Evolutionary conservation across 1,139 yeast species (phyloP), one percentile per base, ranked within the genome.

Genomic region (Scheffersomyces quercinus): DNA sequence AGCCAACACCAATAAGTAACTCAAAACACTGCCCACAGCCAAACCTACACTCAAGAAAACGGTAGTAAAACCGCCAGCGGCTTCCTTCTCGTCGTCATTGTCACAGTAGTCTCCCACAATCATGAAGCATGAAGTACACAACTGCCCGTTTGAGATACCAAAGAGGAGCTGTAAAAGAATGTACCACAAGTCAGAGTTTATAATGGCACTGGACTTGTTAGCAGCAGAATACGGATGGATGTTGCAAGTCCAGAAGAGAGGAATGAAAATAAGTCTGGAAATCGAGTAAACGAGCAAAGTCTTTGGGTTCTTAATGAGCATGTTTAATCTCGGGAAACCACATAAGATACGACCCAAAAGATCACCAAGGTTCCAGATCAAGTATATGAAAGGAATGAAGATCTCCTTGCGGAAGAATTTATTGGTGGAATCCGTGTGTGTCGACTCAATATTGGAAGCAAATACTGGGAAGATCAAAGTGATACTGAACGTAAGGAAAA

Each of bases 11-110:
- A 88, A 74, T 1, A 81, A 58, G 58, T 88, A 88, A 56, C 96
- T 85, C 41, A 85, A 61, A 1, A 90, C 55, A 50, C 95, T 83
- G 2, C 98, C 97, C 3, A 77, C 70, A 0, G 95, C 83, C 43
- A 90, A 72, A 0, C 96, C 96, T 15, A 81, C 57, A 46, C 91
- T 84, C 42, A 89, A 73, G 51, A 87, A 81, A 13, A 89, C 81
- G 1, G 89, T 82, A 44, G 95, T 86, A 61, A 90, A 87, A 3
- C 97, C 97, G 33, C 97, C 97, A 0, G 98, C 96, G 0, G 97
- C 97, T 51, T 88, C 90, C 61, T 83, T 84, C 58, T 88, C 95
- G 15, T 77, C 77, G 11, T 72, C 71, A 12, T 66, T 70, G 29
- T 74, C 77, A 47, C 85, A 72, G 43, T 73, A 71, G 14, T 73